A percentile compares a stretch with the other conserved stretches of the same genome.
These are phyloP conservation scores for Polychytrium aggregatum DNA, from an alignment of 192 early-diverging fungal genomes.

Conservation along the genomic window DNA sequence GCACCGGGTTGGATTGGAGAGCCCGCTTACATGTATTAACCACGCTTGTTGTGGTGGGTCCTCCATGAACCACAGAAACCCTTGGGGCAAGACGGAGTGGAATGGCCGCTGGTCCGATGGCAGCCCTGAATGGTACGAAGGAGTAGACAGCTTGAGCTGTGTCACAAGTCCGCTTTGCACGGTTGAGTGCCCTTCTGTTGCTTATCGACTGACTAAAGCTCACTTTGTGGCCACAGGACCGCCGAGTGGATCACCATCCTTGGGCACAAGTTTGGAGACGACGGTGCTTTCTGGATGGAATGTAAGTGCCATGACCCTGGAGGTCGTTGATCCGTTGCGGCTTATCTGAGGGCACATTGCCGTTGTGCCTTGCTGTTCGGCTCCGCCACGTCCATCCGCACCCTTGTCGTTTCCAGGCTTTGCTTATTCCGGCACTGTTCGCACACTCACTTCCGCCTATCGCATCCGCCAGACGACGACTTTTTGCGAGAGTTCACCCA, in stretches of 20 bases:
- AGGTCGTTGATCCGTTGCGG: too few species aligned
- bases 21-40: too few species aligned
- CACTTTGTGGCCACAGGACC: constrained; percentile 1
- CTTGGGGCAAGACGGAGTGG: constrained; percentile 41
- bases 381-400: too few species aligned
- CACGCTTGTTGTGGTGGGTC: too few species aligned
- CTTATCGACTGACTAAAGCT: not conserved
- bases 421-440: not conserved
- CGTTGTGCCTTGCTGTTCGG: too few species aligned
- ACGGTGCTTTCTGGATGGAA: constrained; percentile 24
- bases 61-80: too few species aligned
- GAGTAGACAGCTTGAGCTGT: too few species aligned
- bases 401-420: not conserved
- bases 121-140: constrained; percentile 9
- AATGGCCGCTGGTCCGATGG: constrained; percentile 27
- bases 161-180: not conserved
- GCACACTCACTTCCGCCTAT: not conserved
- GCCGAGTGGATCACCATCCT: constrained; percentile 20
- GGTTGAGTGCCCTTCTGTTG: not conserved
- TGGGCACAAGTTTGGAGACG: constrained; percentile 18
- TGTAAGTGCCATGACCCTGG: constrained; percentile 11
- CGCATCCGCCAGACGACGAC: constrained; percentile 11
- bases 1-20: too few species aligned
- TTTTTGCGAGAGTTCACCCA: constrained; percentile 14
- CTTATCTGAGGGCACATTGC: too few species aligned